Conservation (phyloP, 2,329 filamentous ascomycete genomes). For the Stemphylium lycopersici region DNA sequence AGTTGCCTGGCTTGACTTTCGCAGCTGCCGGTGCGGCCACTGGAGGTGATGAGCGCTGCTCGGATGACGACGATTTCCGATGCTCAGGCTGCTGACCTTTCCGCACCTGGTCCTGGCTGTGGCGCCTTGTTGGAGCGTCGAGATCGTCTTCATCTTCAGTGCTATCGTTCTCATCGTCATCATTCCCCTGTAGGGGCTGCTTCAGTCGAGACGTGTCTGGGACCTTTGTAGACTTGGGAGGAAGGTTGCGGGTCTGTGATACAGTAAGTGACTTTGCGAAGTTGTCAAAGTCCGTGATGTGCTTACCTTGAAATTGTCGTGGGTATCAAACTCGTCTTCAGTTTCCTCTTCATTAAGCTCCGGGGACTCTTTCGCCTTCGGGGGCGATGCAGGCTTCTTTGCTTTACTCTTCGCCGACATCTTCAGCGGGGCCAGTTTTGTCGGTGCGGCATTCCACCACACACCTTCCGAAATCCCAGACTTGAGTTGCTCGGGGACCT, state of each 20-base stretch:
- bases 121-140: conserved; percentile 38
- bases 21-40: background rate
- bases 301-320: conserved; percentile 40
- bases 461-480: conserved; percentile 17
- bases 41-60: conserved; percentile 5
- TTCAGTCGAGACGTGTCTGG: background rate
- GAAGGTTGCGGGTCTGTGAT: conserved; percentile 19
- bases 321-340: conserved; percentile 47
- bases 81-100: background rate
- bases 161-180: background rate
- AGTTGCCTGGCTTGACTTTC: conserved; percentile 30
- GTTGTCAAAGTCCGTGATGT: no score
- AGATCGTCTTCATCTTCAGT: conserved; percentile 45
- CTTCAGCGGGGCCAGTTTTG: conserved; percentile 14
- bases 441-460: conserved; percentile 34
- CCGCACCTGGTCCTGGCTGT: conserved; percentile 1
- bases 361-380: conserved; percentile 7
- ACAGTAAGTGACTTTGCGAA: conserved; percentile 1
- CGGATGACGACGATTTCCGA: conserved; percentile 10
- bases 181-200: background rate
- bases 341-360: conserved; percentile 39
- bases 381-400: conserved; percentile 6
- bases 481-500: conserved; percentile 33
- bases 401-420: conserved; percentile 15
- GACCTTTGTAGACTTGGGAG: background rate